phyloP scores from a whole-genome alignment of 306 rosid genomes.

The Lathyrus tuberosus region DNA sequence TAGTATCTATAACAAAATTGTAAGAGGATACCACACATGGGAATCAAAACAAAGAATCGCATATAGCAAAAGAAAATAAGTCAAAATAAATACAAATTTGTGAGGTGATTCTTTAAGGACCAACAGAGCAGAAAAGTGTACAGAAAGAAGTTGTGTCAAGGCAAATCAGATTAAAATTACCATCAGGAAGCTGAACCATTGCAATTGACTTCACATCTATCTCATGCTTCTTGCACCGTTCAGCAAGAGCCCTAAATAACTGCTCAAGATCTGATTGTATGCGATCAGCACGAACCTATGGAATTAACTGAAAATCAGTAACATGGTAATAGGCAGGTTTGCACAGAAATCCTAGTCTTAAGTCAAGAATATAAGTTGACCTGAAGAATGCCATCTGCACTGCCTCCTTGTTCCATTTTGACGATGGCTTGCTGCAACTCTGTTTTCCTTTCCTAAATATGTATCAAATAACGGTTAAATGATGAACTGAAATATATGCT shows the following conservation, averaged over 20 bases:
- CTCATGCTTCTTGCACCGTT: conserved; percentile 91
- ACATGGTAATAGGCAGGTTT: conserved; percentile 35
- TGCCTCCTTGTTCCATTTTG: conserved; percentile 95
- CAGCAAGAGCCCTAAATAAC: conserved; percentile 72
- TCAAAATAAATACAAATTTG: conserved; percentile 19
- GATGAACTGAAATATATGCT: conserved; percentile 31
- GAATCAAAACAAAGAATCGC: conserved; percentile 20
- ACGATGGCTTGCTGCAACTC: conserved; percentile 93
- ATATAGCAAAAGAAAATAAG: conserved; percentile 21
- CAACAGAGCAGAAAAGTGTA: conserved; percentile 27
- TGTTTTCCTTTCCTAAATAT: conserved; percentile 70
- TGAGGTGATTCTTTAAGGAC: conserved; percentile 25
- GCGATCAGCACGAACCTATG: conserved; percentile 92
- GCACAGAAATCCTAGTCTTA: conserved; percentile 21
- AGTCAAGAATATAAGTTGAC: conserved; percentile 45
- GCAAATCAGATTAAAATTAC: conserved; percentile 49
- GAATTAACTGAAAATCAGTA: conserved; percentile 45
- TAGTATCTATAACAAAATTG: conserved; percentile 8
- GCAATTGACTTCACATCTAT: conserved; percentile 69
- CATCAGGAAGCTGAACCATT: conserved; percentile 78
- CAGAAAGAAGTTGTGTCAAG: conserved; percentile 22
- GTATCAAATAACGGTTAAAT: conserved; percentile 32
- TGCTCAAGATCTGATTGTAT: conserved; percentile 88
- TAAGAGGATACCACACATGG: conserved; percentile 5
- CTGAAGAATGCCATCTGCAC: conserved; percentile 98